phyloP scores from a whole-genome alignment of 805 yeast species.

The Saccharomycopsis vini region DNA sequence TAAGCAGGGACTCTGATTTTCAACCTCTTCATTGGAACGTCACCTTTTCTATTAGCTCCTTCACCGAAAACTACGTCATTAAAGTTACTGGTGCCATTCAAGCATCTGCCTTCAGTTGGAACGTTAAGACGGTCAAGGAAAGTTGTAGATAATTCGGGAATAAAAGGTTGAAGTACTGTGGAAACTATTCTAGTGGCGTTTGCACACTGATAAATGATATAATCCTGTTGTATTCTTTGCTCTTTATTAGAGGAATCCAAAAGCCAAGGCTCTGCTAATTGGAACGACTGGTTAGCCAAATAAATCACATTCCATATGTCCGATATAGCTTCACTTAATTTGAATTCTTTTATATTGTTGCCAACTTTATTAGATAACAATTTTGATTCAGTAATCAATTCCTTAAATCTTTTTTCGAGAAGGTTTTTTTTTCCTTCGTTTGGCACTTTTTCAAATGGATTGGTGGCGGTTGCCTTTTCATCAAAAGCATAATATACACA shows the following conservation, averaged over 20 bases:
- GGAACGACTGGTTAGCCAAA: slow-evolving; percentile 58
- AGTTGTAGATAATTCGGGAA: slow-evolving; percentile 52
- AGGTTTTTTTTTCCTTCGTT: not conserved
- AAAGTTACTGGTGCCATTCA: slow-evolving; percentile 42
- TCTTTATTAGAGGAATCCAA: slow-evolving; percentile 26
- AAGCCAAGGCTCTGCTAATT: slow-evolving; percentile 70
- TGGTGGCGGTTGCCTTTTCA: too few relatives aligned
- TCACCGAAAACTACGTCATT: slow-evolving; percentile 54
- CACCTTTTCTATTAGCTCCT: slow-evolving; percentile 43
- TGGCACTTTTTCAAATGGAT: slow-evolving; percentile 21
- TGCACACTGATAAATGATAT: slow-evolving; percentile 52
- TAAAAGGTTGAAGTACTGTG: slow-evolving; percentile 60
- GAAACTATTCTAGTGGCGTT: slow-evolving; percentile 64
- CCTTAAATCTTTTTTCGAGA: not conserved
- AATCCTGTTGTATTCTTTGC: slow-evolving; percentile 34
- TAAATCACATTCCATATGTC: slow-evolving; percentile 52
- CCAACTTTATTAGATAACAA: slow-evolving; percentile 33
- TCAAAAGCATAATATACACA: too few relatives aligned
- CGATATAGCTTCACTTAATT: slow-evolving; percentile 46
- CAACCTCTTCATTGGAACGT: slow-evolving; percentile 37
- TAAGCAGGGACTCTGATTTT: slow-evolving; percentile 18
- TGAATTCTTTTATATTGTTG: slow-evolving; percentile 35
- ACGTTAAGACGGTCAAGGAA: slow-evolving; percentile 63
- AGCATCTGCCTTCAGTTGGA: slow-evolving; percentile 29
- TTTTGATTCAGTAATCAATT: slow-evolving; percentile 17